Evolutionary conservation across 75 land plant genomes (phyloP), one percentile per base, ranked within the genome.

Genomic region (Chamaecyparis obtusa): DNA sequence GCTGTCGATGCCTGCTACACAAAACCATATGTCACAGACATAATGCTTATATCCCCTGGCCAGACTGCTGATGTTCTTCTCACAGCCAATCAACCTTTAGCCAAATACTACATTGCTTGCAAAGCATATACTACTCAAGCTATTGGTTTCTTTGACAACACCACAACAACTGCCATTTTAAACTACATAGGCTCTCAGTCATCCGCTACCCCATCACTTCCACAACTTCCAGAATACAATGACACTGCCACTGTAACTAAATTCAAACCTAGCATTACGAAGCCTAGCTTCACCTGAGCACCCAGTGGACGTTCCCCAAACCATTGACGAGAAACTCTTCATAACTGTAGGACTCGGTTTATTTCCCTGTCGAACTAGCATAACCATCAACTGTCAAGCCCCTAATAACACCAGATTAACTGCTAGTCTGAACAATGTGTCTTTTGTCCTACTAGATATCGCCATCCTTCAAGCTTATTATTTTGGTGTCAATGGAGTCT

Each of bases 61-160:
- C 90, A 93, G 60, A 92, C 92, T 14, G 87, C 91, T 4, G 90
- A 90, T 84, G 86, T 92, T 56, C 87, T 94, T 41, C 56, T 94
- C 35, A 74, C 86, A 30, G 93, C 95, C 36, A 86, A 92, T 88
- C 92, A 93, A 64, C n/a, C 84, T 5, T 83, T 85, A 6, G 86
- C 79, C 36, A 60, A 41, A 11, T 93, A 93, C 69, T 94, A 93
- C 93, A 93, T 93, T 87, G 91, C 91, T 19, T 89, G 89, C 10
- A 85, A 71, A 0, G 87, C 37, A 21, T 90, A 90, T 84, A 17
- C 88, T 0, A 24, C 78, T 21, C 86, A 55, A 17, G 5, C 54
- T 1, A 21, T 19, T 13, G 72, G 55, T 16, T 6, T 75, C 39
- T 88, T 54, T 57, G 86, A 90, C 64, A 84, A 87, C 88, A 87